These are phyloP conservation scores for Escovopsis sp. DNA, from an alignment of 2,329 filamentous ascomycete genomes.

Conservation along the genomic window DNA sequence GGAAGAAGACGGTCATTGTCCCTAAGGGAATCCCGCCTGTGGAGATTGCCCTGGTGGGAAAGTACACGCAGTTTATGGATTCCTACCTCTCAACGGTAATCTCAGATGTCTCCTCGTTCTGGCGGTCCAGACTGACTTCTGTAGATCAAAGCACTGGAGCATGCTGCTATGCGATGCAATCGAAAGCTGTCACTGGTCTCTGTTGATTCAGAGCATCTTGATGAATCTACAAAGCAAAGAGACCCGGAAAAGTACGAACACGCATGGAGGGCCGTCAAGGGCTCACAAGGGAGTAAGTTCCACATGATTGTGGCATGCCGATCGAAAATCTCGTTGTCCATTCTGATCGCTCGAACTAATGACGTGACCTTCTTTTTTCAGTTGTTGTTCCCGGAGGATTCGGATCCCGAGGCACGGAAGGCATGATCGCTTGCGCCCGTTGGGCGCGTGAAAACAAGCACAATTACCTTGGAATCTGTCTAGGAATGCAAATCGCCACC, in stretches of 20 bases:
- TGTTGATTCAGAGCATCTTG: conserved; percentile 76
- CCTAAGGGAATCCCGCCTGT: conserved; percentile 53
- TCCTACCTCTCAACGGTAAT: conserved; percentile 45
- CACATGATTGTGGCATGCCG: neutral
- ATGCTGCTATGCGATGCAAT: conserved; percentile 74
- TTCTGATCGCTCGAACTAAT: too few relatives aligned
- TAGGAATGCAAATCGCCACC: conserved; percentile 86
- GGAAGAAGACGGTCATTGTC: conserved; percentile 55
- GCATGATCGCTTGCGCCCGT: conserved; percentile 77
- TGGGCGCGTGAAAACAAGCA: conserved; percentile 72
- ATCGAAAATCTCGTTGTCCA: conserved; percentile 22
- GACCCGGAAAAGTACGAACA: conserved; percentile 66
- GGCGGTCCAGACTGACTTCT: neutral
- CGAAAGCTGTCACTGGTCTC: conserved; percentile 67
- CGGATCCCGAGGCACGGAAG: conserved; percentile 65
- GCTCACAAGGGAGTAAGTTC: conserved; percentile 34
- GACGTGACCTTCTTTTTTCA: neutral
- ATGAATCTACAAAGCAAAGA: conserved; percentile 42
- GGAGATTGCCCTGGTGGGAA: conserved; percentile 76
- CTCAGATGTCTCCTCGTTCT: neutral
- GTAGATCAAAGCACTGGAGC: conserved; percentile 66
- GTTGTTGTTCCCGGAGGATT: conserved; percentile 58
- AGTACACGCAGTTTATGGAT: conserved; percentile 75
- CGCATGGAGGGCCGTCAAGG: conserved; percentile 68
- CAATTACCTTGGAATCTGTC: conserved; percentile 78